Evolutionary conservation across 768 basidiomycete species (phyloP), one percentile per base, ranked within the genome.

Genomic region (Amanita polypyramis): DNA sequence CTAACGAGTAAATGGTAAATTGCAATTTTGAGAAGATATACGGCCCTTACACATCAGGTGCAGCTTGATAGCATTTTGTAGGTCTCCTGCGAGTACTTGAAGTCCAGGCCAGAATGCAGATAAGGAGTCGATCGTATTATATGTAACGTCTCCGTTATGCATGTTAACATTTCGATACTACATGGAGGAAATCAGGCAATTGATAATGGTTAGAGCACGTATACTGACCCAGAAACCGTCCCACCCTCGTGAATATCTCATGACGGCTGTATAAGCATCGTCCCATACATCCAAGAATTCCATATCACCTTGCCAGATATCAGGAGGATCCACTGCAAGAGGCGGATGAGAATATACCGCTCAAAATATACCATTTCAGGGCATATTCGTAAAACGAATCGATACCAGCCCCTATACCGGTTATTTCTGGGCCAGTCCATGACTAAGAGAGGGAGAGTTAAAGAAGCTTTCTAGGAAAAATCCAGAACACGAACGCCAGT

Each of bases 61-160:
- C n/a, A 86, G 74, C 57, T 89, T 89, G 56, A 96, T 88, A 14
- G 94, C 95, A 61, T 77, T 91, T 60, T 88, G 81, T 30, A 96
- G 60, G 66, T 96, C 88, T 15, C 87, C 88, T 3, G 81, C 80
- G 10, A 91, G 66, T 8, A 93, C 86, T 65, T 96, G 95, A 12
- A 97, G 70, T 17, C 94, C 96, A n/a, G 95, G 91, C 81, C 94
- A 92, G 62, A 98, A 99, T 1, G 96, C 93, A 2, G 92, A 90
- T 12, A 99, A 68, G 2, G 92, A 96, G 61, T 99, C 96, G n/a
- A 95, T 70, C n/a, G 82, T 85, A 38, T 73, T 66, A 58, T 82
- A 88, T 5, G 81, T 72, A 4, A 79, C 69, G 51, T 88, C 82
- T 15, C 94, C 91, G 23, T 69, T 78, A 43, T 77, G 67, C 65